These are phyloP conservation scores for Talaromyces sp. DNA, from an alignment of 2,329 filamentous ascomycete species.

Conservation along the genomic window DNA sequence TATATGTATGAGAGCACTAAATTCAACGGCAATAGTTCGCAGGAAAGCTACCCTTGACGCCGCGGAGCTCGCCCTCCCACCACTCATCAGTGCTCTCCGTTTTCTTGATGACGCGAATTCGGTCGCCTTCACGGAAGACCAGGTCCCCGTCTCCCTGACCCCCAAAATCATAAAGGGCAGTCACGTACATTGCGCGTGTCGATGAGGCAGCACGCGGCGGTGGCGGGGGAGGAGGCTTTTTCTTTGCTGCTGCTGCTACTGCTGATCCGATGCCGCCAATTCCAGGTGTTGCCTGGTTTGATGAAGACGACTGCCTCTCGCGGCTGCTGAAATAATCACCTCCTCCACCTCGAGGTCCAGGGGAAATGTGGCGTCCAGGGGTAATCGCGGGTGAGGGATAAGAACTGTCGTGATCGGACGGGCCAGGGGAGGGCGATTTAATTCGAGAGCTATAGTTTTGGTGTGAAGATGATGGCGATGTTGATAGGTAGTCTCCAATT, in stretches of 20 bases:
- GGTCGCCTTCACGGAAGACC: conserved; percentile 68
- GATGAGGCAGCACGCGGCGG: conserved; percentile 60
- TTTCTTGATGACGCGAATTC: conserved; percentile 70
- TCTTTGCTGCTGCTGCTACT: conserved; percentile 24
- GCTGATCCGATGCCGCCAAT: conserved; percentile 22
- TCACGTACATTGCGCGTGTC: conserved; percentile 52
- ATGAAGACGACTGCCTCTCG: conserved; percentile 33
- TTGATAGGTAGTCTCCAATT: conserved; percentile 13
- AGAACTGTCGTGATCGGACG: conserved; percentile 9
- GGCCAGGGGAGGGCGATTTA: conserved; percentile 21
- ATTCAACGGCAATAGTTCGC: conserved; percentile 69
- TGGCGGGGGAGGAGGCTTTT: conserved; percentile 73
- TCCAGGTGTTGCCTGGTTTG: conserved; percentile 20
- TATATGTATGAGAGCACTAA: neutral
- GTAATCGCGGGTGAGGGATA: conserved; percentile 17
- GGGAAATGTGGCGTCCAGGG: conserved; percentile 27
- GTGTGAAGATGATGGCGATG: conserved; percentile 24
- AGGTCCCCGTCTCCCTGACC: conserved; percentile 67
- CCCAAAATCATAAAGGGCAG: conserved; percentile 68
- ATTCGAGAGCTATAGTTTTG: conserved; percentile 14
- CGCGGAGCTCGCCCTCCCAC: conserved; percentile 75
- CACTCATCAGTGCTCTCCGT: conserved; percentile 77
- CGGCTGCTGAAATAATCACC: conserved; percentile 38
- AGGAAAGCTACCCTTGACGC: conserved; percentile 66
- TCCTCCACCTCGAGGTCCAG: conserved; percentile 30